These are phyloP conservation scores for Zygosaccharomyces lentus DNA, from an alignment of 805 yeast species.

Conservation along the genomic window DNA sequence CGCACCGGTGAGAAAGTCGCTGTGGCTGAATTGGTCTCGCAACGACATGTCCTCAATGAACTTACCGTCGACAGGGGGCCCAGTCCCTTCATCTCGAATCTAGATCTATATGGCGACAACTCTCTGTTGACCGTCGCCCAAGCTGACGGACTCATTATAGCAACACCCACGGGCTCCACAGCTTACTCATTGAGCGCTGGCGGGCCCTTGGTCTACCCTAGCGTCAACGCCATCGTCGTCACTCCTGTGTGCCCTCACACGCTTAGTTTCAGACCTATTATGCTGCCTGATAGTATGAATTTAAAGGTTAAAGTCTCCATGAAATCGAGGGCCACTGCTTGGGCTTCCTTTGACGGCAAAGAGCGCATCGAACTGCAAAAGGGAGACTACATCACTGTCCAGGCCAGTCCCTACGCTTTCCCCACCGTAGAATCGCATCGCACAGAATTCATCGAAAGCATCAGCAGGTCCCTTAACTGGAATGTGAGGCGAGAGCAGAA, in stretches of 20 bases:
- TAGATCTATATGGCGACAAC: constrained; percentile 86
- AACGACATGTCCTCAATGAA: constrained; percentile 80
- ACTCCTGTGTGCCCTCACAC: constrained; percentile 98
- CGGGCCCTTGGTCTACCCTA: constrained; percentile 91
- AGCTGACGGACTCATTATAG: constrained; percentile 89
- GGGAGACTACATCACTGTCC: constrained; percentile 82
- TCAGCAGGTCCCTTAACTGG: constrained; percentile 87
- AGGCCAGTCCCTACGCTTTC: constrained; percentile 87
- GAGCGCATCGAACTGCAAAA: constrained; percentile 71
- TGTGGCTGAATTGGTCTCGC: constrained; percentile 40
- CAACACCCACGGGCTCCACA: constrained; percentile 95
- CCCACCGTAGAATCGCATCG: constrained; percentile 80
- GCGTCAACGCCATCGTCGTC: constrained; percentile 84
- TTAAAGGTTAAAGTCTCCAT: constrained; percentile 78
- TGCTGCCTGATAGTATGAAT: constrained; percentile 89
- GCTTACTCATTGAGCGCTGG: constrained; percentile 95
- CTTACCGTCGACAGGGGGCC: constrained; percentile 92
- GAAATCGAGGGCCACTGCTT: constrained; percentile 82
- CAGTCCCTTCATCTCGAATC: constrained; percentile 82
- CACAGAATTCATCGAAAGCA: constrained; percentile 78
- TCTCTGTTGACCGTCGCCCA: constrained; percentile 82
- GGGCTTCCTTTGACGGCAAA: constrained; percentile 96
- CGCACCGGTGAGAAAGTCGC: constrained; percentile 43
- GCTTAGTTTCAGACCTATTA: constrained; percentile 83
- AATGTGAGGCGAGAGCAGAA: constrained; percentile 86